Conservation (phyloP, 164 flowering plant genomes). For the Platanus orientalis region DNA sequence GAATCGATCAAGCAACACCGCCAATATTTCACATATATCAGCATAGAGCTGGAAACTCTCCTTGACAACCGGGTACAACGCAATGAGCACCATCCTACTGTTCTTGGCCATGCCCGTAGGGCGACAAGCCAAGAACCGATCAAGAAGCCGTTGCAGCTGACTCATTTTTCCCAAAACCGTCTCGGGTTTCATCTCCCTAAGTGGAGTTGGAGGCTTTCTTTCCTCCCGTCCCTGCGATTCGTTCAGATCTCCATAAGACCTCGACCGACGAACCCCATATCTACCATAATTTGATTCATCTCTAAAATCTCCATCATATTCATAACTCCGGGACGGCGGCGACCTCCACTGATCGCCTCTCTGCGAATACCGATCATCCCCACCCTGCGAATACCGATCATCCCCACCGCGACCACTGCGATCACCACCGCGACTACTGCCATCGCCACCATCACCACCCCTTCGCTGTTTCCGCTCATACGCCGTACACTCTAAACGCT, state of each 20-base stretch:
- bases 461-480: too few relatives aligned
- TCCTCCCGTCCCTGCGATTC: conserved; percentile 27
- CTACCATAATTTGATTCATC: conserved; percentile 20
- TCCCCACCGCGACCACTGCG: conserved; percentile 4
- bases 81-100: conserved; percentile 49
- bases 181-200: conserved; percentile 61
- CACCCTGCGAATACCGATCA: not conserved
- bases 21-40: conserved; percentile 53
- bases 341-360: conserved; percentile 13
- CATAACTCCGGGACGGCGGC: conserved; percentile 12
- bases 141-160: conserved; percentile 49
- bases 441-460: too few relatives aligned
- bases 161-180: conserved; percentile 43
- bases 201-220: conserved; percentile 31
- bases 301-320: conserved; percentile 26
- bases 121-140: conserved; percentile 52
- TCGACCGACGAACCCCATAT: conserved; percentile 17
- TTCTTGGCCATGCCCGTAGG: conserved; percentile 57
- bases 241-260: conserved; percentile 35
- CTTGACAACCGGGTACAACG: conserved; percentile 49
- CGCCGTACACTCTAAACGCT: too few relatives aligned
- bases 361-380: conserved; percentile 8
- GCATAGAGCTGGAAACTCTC: conserved; percentile 69
- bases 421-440: conserved; percentile 27
- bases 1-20: conserved; percentile 46